Conservation (phyloP, 139 green algal species). For the Spirogloea muscicola region DNA sequence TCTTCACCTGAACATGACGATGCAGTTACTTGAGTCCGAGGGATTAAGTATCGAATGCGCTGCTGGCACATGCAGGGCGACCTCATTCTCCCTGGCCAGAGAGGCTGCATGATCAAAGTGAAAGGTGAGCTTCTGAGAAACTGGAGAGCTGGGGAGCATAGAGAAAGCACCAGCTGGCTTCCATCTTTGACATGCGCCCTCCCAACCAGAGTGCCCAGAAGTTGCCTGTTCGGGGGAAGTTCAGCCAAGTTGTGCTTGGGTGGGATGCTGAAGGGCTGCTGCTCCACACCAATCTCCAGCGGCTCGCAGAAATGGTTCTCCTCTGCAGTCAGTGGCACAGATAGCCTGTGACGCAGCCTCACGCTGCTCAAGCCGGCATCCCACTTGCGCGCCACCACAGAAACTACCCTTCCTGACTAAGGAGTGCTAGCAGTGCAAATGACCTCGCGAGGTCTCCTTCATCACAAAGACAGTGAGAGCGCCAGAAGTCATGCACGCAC, state of each 20-base stretch:
- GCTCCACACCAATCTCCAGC: not conserved
- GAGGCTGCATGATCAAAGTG: too few species aligned
- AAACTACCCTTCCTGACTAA: too few species aligned
- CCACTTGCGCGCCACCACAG: conserved; percentile 7
- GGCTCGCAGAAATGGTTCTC: conserved; percentile 4
- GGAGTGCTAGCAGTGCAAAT: too few species aligned
- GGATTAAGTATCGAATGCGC: too few species aligned
- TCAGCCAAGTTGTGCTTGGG: conserved; percentile 2
- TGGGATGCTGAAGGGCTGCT: conserved; percentile 6
- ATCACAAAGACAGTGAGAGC: too few species aligned
- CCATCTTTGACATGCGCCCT: conserved; percentile 8
- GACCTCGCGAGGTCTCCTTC: too few species aligned
- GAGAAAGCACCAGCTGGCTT: not conserved
- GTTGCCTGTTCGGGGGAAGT: not conserved
- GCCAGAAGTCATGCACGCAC: too few species aligned
- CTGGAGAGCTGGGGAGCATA: too few species aligned
- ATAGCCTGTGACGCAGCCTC: conserved; percentile 2
- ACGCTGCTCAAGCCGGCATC: not conserved
- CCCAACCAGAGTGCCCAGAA: conserved; percentile 4
- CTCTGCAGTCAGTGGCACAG: not conserved
- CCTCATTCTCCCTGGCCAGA: too few species aligned
- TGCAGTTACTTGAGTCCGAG: too few species aligned
- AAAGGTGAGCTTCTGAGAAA: too few species aligned
- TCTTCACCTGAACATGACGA: conserved; percentile 35
- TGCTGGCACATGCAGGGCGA: too few species aligned